phyloP scores from a whole-genome alignment of 108 stramenopile genomes.

The Schizochytrium sp. region DNA sequence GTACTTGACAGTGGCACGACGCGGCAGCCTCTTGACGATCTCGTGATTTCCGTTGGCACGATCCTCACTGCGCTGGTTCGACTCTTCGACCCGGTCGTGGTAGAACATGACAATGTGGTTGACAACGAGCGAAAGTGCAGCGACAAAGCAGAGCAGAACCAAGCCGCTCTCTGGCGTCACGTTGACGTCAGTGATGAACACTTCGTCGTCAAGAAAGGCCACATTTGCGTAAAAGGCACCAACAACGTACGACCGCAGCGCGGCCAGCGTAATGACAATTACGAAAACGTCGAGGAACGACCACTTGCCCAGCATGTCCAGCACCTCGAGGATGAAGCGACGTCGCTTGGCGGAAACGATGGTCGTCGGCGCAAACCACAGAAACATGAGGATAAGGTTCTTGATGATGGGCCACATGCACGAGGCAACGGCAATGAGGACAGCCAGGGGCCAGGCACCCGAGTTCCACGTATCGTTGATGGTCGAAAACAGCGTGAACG shows the following conservation, averaged over 20 bases:
- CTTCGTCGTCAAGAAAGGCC: not conserved
- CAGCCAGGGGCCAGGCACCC: not conserved
- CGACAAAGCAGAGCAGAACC: not conserved
- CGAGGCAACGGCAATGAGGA: not conserved
- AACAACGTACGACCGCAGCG: not conserved
- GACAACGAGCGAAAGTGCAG: not conserved
- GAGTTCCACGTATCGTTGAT: not conserved
- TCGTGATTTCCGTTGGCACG: not conserved
- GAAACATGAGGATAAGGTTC: not conserved
- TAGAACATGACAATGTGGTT: not conserved
- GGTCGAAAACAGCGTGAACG: not conserved
- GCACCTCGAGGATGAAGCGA: not conserved
- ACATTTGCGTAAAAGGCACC: not conserved
- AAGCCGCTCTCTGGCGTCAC: slow-evolving; percentile 9
- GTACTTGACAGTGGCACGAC: not conserved
- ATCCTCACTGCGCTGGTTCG: not conserved
- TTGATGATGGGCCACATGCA: slow-evolving; percentile 6
- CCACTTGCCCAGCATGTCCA: slow-evolving; percentile 15
- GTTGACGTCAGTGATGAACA: slow-evolving; percentile 11
- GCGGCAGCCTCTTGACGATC: not conserved
- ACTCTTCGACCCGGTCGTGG: not conserved
- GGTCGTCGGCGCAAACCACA: not conserved
- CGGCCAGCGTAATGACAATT: not conserved
- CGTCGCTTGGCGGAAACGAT: not conserved
- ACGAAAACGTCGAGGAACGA: not conserved